Percentiles rank a stretch among this genome's conserved stretches.
Evolutionary conservation across 2,329 filamentous ascomycete genomes (phyloP).

Genomic region (Botrytis paeoniae): DNA sequence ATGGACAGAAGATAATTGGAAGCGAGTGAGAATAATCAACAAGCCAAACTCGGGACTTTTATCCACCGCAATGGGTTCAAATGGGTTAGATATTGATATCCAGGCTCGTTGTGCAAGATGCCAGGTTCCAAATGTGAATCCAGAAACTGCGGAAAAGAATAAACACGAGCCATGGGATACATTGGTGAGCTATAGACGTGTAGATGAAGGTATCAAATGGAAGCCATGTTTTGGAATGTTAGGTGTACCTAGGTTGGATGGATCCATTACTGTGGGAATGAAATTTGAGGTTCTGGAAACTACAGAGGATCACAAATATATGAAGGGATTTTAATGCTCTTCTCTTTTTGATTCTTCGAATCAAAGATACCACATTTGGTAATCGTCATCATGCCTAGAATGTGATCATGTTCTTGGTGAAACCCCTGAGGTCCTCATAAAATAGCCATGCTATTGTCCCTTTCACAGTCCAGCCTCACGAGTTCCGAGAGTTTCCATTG

Average conservation of each 20-base stretch:
- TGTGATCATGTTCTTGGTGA: background rate
- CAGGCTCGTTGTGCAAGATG: constrained; percentile 66
- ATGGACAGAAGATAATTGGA: constrained; percentile 65
- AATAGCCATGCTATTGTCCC: background rate
- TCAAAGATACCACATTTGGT: background rate
- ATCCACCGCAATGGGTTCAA: constrained; percentile 11
- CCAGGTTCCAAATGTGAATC: constrained; percentile 68
- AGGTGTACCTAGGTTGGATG: constrained; percentile 55
- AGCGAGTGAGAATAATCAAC: constrained; percentile 48
- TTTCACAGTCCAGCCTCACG: background rate
- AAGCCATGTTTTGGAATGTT: constrained; percentile 69
- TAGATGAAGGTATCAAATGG: constrained; percentile 59
- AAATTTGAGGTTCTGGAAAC: constrained; percentile 55
- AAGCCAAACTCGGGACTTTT: background rate
- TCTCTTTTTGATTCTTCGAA: background rate
- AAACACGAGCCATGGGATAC: constrained; percentile 55
- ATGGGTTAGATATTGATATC: constrained; percentile 48
- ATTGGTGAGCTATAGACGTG: constrained; percentile 54
- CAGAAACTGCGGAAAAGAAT: constrained; percentile 35
- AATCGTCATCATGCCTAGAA: background rate
- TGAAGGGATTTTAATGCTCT: constrained; percentile 34
- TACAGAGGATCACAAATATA: constrained; percentile 56
- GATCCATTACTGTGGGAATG: constrained; percentile 55
- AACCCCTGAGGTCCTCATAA: background rate
- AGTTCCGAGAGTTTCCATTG: background rate